Evolutionary conservation across 495 filamentous ascomycete genomes (phyloP).

Genomic region (Apodospora peruviana): DNA sequence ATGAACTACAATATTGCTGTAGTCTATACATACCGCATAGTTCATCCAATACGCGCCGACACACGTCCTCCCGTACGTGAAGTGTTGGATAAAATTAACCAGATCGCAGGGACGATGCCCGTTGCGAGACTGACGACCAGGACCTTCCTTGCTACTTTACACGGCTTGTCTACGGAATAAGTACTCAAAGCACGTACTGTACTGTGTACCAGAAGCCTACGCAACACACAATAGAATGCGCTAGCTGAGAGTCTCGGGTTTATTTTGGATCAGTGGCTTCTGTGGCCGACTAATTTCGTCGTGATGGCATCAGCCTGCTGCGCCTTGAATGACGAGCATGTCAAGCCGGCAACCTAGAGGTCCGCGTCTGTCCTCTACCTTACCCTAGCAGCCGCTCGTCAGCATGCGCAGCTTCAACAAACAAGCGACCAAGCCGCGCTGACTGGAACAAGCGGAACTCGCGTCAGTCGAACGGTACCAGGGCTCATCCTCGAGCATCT

Average conservation of each 20-base stretch:
- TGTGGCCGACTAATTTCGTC: slow-evolving; percentile 9
- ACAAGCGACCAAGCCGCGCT: background rate
- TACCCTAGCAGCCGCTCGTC: background rate
- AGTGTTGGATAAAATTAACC: too few species aligned
- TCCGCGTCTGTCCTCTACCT: background rate
- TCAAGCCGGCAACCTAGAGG: slow-evolving; percentile 1
- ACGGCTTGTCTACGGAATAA: too few species aligned
- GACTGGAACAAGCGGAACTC: too few species aligned
- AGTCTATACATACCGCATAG: background rate
- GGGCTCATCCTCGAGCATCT: too few species aligned
- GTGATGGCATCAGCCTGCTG: slow-evolving; percentile 18
- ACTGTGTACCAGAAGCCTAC: too few species aligned
- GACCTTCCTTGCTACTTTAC: too few species aligned
- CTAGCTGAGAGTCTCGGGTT: slow-evolving; percentile 4
- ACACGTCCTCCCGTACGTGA: too few species aligned
- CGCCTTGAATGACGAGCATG: slow-evolving; percentile 16
- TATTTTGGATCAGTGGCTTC: slow-evolving; percentile 16
- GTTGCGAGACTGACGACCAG: too few species aligned
- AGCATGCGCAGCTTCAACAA: background rate
- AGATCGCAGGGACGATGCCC: too few species aligned
- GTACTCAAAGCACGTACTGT: too few species aligned
- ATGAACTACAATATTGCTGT: background rate
- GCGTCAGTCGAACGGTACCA: too few species aligned
- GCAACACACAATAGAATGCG: background rate
- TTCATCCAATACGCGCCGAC: background rate